phyloP scores from a whole-genome alignment of 257 asterid genomes.

The Petunia axillaris region DNA sequence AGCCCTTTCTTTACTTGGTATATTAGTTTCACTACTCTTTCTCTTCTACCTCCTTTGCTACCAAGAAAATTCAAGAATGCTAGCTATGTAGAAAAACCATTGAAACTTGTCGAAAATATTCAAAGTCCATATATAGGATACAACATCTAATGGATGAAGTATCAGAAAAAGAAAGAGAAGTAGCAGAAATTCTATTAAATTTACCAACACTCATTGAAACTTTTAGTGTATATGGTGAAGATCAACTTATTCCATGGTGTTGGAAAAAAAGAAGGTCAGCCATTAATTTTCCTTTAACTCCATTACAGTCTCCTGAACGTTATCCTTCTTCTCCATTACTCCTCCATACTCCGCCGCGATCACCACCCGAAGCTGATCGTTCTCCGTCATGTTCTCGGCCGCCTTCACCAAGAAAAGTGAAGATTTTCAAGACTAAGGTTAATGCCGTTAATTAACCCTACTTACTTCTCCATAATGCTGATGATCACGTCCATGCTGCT shows the following conservation, averaged over 20 bases:
- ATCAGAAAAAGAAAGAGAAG: not conserved
- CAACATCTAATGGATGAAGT: not conserved
- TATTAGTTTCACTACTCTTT: not conserved
- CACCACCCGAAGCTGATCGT: not conserved
- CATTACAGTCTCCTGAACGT: not conserved
- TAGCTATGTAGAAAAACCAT: too few species aligned
- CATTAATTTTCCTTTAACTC: not conserved
- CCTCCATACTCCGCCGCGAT: too few species aligned
- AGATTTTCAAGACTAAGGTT: not conserved
- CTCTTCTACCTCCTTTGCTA: not conserved
- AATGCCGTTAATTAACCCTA: not conserved
- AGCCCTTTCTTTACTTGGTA: not conserved
- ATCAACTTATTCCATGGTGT: not conserved
- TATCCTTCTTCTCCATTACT: too few species aligned
- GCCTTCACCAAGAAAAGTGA: not conserved
- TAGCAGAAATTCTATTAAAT: not conserved
- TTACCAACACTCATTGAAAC: not conserved
- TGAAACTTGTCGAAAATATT: too few species aligned
- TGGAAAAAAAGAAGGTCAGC: conserved; percentile 18
- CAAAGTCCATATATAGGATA: not conserved
- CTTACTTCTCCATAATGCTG: not conserved
- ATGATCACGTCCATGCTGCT: not conserved
- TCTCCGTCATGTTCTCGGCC: not conserved
- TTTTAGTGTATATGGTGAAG: not conserved
- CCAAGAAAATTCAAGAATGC: too few species aligned